Evolutionary conservation across 2,329 filamentous ascomycete species (phyloP), one percentile per base, ranked within the genome.

Genomic region (Fusarium burgessii): DNA sequence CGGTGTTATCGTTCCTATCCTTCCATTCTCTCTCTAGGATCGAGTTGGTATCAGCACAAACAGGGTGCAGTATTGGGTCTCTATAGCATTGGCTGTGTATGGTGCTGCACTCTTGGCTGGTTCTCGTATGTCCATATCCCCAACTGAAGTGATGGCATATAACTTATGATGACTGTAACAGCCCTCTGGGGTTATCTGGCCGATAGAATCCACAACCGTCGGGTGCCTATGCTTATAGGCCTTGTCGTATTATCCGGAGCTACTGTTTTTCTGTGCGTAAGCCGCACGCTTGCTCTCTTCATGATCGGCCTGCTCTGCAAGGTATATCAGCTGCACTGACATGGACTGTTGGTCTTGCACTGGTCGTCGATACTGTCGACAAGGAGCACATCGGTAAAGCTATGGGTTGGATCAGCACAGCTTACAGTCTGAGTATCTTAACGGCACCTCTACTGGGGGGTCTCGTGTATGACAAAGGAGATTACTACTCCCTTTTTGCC

Each of bases 131-230:
- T 77, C 72, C 27, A 35, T 23, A 4, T 18, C 23, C 23, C 23
- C 23, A n/a, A n/a, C n/a, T 46, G 18, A 42, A 29, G n/a, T 43
- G 2, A 42, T 29, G 32, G 35, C 17, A 32, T 14, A 49, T 55
- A 38, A 27, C 68, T 51, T 18, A 62, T 36, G 33, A 25, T 36
- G 52, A 13, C 29, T 52, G 47, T 50, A 33, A 51, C 56, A 81
- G 79, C 79, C 23, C 51, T 81, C 36, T 81, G 79, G 79, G 79
- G 79, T 18, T 78, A 79, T 47, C 70, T 81, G 32, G 80, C 80
- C 38, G 80, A 81, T 59, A 76, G 77, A 27, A 78, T 76, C 40
- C 76, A 76, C 42, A 77, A 78, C 51, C 78, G 79, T 15, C 76
- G 76, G 29, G 50, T 76, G 4, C 79, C 78, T 25, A 80, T 81